phyloP scores from a whole-genome alignment of 441 rosid species.

The Euphorbia celastroides region DNA sequence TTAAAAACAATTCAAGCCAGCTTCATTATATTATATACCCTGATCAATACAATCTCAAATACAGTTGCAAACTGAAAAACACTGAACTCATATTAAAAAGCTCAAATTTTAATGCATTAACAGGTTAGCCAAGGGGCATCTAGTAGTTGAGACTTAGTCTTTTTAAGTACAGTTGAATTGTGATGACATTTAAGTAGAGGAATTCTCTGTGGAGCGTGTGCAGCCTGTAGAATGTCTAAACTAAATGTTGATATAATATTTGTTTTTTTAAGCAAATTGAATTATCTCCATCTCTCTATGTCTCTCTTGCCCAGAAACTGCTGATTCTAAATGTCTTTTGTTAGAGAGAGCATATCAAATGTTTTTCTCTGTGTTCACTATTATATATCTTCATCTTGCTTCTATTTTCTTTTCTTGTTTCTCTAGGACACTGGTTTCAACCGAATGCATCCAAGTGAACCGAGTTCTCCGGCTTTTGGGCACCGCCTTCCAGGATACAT shows the following conservation, averaged over 20 bases:
- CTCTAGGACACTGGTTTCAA: constrained; percentile 58
- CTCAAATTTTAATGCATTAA: background rate
- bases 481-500: constrained; percentile 53
- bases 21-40: no score
- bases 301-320: background rate
- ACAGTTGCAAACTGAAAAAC: no score
- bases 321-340: background rate
- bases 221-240: background rate
- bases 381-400: background rate
- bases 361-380: background rate
- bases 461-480: constrained; percentile 49
- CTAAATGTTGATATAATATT: background rate
- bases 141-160: background rate
- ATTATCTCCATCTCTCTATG: background rate
- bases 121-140: background rate
- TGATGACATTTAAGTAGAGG: background rate
- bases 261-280: background rate
- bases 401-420: background rate
- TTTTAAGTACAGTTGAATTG: background rate
- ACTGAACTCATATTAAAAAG: no score
- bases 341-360: background rate
- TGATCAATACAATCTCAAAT: no score
- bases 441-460: constrained; percentile 55
- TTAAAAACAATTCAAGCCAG: no score
- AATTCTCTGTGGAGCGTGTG: background rate